Percentiles rank a stretch among this genome's conserved stretches.
These are phyloP conservation scores for Colletotrichum coccodes DNA, from an alignment of 2,329 filamentous ascomycete genomes.

Conservation along the genomic window DNA sequence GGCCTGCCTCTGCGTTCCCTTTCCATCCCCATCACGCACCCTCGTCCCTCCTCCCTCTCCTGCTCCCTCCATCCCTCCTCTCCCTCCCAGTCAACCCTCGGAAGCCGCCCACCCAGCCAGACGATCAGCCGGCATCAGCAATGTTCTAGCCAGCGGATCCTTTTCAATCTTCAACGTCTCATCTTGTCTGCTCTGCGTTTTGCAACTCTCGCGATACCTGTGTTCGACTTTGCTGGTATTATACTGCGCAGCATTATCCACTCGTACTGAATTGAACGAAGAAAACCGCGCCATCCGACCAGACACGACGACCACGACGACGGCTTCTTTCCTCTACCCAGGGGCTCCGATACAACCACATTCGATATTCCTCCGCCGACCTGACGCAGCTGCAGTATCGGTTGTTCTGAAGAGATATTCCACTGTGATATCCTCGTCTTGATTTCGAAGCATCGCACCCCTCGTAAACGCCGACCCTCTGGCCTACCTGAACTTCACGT, in stretches of 20 bases:
- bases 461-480: neutral
- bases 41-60: conserved; percentile 29
- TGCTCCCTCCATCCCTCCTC: conserved; percentile 28
- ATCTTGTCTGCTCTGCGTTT: conserved; percentile 1
- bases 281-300: conserved; percentile 14
- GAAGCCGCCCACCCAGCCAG: conserved; percentile 12
- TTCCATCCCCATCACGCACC: conserved; percentile 24
- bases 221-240: neutral
- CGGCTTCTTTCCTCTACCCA: neutral
- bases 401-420: neutral
- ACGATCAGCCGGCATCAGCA: conserved; percentile 14
- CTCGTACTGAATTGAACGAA: neutral
- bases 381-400: neutral
- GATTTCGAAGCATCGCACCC: neutral
- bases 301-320: conserved; percentile 16
- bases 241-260: conserved; percentile 3
- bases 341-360: conserved; percentile 1
- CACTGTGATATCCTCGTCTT: neutral
- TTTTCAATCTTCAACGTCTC: conserved; percentile 10
- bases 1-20: conserved; percentile 18
- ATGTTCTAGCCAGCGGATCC: conserved; percentile 26
- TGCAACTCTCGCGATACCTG: conserved; percentile 24
- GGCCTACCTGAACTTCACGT: neutral
- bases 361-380: neutral
- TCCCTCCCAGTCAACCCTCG: conserved; percentile 11